Conservation (phyloP, 108 stramenopile species). For the Skeletonema potamos region DNA sequence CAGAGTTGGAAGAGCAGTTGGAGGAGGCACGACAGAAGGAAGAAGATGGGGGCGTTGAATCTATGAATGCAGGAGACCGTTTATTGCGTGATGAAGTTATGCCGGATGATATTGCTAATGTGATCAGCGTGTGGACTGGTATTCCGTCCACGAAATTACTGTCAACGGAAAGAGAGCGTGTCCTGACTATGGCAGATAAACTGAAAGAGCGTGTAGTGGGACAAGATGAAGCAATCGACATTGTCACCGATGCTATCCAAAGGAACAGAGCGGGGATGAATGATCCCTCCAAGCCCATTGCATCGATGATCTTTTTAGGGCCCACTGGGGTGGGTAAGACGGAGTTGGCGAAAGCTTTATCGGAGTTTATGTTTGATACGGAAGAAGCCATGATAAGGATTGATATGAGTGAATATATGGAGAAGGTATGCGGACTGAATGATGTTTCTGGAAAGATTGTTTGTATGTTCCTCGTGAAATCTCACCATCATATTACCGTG, state of each 20-base stretch:
- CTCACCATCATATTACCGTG: too few relatives aligned
- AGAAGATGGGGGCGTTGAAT: constrained; percentile 17
- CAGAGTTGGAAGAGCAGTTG: constrained; percentile 78
- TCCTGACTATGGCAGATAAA: constrained; percentile 89
- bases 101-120: constrained; percentile 93
- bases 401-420: constrained; percentile 98
- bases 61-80: constrained; percentile 34
- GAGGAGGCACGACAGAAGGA: constrained; percentile 48
- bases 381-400: constrained; percentile 92
- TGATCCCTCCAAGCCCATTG: constrained; percentile 89
- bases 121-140: constrained; percentile 93
- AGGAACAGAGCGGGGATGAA: constrained; percentile 92
- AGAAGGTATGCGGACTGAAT: constrained; percentile 39
- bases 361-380: constrained; percentile 90
- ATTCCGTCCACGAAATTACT: constrained; percentile 89
- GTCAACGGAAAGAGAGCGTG: constrained; percentile 89
- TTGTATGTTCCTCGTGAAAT: too few relatives aligned
- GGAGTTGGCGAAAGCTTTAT: constrained; percentile 92
- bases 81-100: constrained; percentile 92
- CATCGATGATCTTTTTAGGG: constrained; percentile 91
- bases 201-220: constrained; percentile 89
- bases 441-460: neutral
- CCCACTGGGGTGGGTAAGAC: constrained; percentile 95
- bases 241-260: constrained; percentile 90
- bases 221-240: constrained; percentile 91